Base-by-base conservation (phyloP, 768 basidiomycete genomes). In the Mycena galericulata region DNA sequence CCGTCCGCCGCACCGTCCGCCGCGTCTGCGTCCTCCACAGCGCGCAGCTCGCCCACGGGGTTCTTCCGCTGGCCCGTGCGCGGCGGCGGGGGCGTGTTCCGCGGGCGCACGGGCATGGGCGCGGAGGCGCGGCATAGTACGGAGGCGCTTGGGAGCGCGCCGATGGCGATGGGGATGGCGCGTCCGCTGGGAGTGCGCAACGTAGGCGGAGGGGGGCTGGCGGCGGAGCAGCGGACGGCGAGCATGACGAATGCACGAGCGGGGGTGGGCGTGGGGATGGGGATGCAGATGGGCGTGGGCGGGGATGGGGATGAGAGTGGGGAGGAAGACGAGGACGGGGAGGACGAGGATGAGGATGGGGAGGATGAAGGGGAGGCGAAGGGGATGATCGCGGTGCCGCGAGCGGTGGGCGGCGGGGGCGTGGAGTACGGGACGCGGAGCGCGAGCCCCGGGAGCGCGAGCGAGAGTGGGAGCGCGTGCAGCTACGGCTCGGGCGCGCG, bases 311-410 rank as follows among this genome's bases (percentile, higher is more conserved):
- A 17, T 24, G 20, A 22, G 29, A 22, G 36, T 17, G 50, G 36
- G 14, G 60, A 15, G 9, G 49, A 27, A 62, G 6, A 22, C 7
- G 46, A 47, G 43, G 51, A n/a, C 51, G 27, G 30, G 18, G 46
- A 10, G 34, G 34, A 32, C 17, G 38, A 46, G 46, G 45, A 47
- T 43, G 36, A 1, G 18, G n/a, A 22, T 9, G 38, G 56, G 56
- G 47, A 27, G 30, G 51, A 30, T 36, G 49, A 15, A 27, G 59
- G 27, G 32, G 34, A 43, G 46, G 67, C 46, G 55, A 46, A 18
- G 45, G 55, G 49, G 47, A 68, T 68, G 67, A 68, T 68, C 36
- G 62, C 56, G 24, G 62, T 43, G 18, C 62, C 67, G 47, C 26
- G 61, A 2, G 53, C 50, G 32, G 34, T 46, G 32, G 17, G 15